These are phyloP conservation scores for Komagataea norvegica DNA, from an alignment of 1,139 yeast genomes.

Conservation along the genomic window DNA sequence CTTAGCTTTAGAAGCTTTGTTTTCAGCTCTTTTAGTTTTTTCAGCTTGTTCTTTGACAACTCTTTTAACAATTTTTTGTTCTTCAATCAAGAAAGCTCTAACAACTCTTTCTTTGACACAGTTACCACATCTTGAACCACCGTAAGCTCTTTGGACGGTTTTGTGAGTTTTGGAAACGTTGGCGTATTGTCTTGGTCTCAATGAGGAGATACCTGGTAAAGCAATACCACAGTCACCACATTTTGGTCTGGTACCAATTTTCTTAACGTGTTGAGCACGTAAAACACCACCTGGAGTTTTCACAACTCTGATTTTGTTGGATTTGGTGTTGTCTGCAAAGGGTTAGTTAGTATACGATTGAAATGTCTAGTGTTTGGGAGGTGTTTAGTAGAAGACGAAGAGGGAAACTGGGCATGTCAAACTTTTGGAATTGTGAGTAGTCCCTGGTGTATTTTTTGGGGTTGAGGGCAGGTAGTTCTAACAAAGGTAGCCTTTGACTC, in stretches of 20 bases:
- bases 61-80: slow-evolving; percentile 99
- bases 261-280: slow-evolving; percentile 96
- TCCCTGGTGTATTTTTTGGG: too few species aligned
- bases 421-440: background rate
- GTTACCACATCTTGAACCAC: slow-evolving; percentile 98
- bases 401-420: background rate
- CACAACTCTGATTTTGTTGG: slow-evolving; percentile 98
- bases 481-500: too few species aligned
- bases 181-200: slow-evolving; percentile 98
- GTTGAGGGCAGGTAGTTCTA: too few species aligned
- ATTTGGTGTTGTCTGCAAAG: slow-evolving; percentile 86
- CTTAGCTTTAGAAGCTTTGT: slow-evolving; percentile 25
- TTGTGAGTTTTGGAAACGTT: slow-evolving; percentile 91
- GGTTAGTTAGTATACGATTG: slow-evolving; percentile 37
- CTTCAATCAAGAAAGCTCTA: slow-evolving; percentile 99
- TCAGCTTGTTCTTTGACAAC: slow-evolving; percentile 93
- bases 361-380: background rate
- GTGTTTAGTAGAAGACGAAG: background rate
- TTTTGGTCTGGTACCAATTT: slow-evolving; percentile 91
- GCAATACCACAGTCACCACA: slow-evolving; percentile 98
- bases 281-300: slow-evolving; percentile 99
- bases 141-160: slow-evolving; percentile 99
- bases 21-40: slow-evolving; percentile 54
- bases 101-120: slow-evolving; percentile 98
- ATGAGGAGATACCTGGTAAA: slow-evolving; percentile 86